Evolutionary conservation across 2,329 filamentous ascomycete species (phyloP).

Genomic region (Alternaria longipes): DNA sequence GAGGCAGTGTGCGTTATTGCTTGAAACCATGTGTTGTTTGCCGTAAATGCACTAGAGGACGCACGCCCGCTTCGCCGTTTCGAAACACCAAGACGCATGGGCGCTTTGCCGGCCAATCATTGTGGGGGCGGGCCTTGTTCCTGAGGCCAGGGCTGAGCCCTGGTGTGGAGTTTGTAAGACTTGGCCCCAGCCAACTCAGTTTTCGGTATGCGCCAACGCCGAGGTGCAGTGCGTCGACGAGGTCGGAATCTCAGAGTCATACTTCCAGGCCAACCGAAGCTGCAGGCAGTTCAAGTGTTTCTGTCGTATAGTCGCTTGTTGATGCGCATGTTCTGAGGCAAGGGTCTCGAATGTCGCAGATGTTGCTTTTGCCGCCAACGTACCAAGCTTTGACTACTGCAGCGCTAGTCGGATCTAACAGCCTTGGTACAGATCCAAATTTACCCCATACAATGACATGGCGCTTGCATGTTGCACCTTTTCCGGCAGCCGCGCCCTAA

Average conservation of each 20-base stretch:
- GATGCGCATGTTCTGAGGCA: neutral
- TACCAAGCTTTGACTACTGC: constrained; percentile 32
- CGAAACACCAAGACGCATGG: constrained; percentile 32
- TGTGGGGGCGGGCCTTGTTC: constrained; percentile 17
- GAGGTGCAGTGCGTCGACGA: neutral
- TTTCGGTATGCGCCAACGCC: constrained; percentile 5
- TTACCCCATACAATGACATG: constrained; percentile 25
- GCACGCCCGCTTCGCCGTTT: constrained; percentile 23
- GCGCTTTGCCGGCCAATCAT: constrained; percentile 29
- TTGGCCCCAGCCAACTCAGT: constrained; percentile 16
- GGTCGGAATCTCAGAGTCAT: neutral
- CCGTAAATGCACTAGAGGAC: constrained; percentile 14
- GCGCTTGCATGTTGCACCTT: constrained; percentile 14
- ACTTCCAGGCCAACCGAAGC: neutral
- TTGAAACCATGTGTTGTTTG: constrained; percentile 24
- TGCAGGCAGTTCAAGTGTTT: neutral
- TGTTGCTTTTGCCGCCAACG: constrained; percentile 7
- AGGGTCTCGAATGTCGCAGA: constrained; percentile 4
- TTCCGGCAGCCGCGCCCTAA: constrained; percentile 6
- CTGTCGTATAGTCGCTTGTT: constrained; percentile 4
- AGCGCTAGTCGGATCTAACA: constrained; percentile 15
- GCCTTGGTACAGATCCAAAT: constrained; percentile 27
- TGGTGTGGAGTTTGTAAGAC: constrained; percentile 13
- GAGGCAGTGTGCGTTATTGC: constrained; percentile 11
- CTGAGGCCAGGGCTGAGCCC: constrained; percentile 17